These are phyloP conservation scores for Flammula alnicola DNA, from an alignment of 1,284 basidiomycete genomes.

Conservation along the genomic window DNA sequence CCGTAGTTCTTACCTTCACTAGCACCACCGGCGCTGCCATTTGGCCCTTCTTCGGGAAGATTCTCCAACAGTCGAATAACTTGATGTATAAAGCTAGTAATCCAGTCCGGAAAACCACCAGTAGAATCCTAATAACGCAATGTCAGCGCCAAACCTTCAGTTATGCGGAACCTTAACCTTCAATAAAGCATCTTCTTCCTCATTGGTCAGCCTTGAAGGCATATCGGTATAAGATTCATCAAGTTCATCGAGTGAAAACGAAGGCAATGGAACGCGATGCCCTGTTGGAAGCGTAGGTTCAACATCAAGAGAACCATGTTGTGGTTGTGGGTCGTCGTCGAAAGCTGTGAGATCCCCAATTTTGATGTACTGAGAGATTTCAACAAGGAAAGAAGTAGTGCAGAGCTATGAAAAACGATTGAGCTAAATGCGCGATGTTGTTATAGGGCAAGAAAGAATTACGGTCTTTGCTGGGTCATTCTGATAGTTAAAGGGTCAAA, in stretches of 20 bases:
- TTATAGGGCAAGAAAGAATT: constrained; percentile 11
- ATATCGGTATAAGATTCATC: constrained; percentile 38
- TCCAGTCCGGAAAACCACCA: constrained; percentile 77
- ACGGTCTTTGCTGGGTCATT: constrained; percentile 94
- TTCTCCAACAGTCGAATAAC: constrained; percentile 87
- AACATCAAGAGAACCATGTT: constrained; percentile 31
- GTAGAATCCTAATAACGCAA: constrained; percentile 67
- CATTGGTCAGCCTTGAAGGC: constrained; percentile 46
- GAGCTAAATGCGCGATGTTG: constrained; percentile 12
- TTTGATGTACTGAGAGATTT: constrained; percentile 82
- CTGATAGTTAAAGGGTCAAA: constrained; percentile 33
- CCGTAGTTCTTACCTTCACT: constrained; percentile 56
- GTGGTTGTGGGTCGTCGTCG: constrained; percentile 30
- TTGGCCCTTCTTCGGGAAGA: constrained; percentile 80
- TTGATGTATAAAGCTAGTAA: constrained; percentile 80
- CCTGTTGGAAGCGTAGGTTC: constrained; percentile 37
- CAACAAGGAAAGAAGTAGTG: constrained; percentile 78
- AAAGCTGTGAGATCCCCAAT: constrained; percentile 74
- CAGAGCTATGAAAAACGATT: constrained; percentile 50
- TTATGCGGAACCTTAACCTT: constrained; percentile 38
- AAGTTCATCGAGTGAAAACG: constrained; percentile 38
- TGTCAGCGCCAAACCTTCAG: too few relatives aligned
- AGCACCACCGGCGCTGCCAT: constrained; percentile 57
- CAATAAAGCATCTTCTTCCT: constrained; percentile 65
- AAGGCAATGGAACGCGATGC: constrained; percentile 35